Evolutionary conservation across 192 early-diverging fungal genomes (phyloP), one percentile per base, ranked within the genome.

Genomic region (Pilobolus umbonatus): DNA sequence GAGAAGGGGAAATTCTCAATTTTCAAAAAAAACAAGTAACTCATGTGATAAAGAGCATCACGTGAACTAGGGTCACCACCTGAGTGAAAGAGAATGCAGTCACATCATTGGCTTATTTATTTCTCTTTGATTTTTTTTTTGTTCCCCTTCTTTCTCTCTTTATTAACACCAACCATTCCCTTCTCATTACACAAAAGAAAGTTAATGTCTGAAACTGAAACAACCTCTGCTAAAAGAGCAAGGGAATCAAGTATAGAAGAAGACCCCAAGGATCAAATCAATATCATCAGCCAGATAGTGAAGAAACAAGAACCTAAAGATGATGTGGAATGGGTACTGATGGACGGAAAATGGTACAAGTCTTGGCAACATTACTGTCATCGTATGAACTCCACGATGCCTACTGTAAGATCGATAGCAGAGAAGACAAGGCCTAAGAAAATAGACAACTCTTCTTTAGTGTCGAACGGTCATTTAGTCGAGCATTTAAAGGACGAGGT

Each of bases 301-400:
- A 66, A 54, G 48, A 40, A 5, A 71, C 65, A 28, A 55, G 17
- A 17, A 14, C 31, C 24, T 3, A n/a, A 54, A 26, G 61, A 62
- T 4, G 75, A 65, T 15, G 70, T 72, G 25, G 46, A 57, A 1
- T 83, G 79, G 79, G 81, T 78, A 25, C 44, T 85, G 25, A 55
- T 85, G 7, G 65, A 39, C 29, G 61, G 61, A 31, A 22, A 44
- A 14, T 85, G 83, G 83, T 76, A 56, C 28, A 46, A 60, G 4
- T 36, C 50, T 8, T 85, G 81, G 69, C 65, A 75, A 46, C 66
- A 73, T 22, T 76, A 75, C 45, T 78, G 76, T 15, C 42, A 31
- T 36, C 64, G 40, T 31, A 64, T 70, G 60, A 47, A 38, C 2
- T 65, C 62, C 15, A 56, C 63, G 12, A 30, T 15, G 0, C 42